Evolutionary conservation across 2,329 filamentous ascomycete genomes (phyloP), one percentile per base, ranked within the genome.

Genomic region (Exophiala sideris): DNA sequence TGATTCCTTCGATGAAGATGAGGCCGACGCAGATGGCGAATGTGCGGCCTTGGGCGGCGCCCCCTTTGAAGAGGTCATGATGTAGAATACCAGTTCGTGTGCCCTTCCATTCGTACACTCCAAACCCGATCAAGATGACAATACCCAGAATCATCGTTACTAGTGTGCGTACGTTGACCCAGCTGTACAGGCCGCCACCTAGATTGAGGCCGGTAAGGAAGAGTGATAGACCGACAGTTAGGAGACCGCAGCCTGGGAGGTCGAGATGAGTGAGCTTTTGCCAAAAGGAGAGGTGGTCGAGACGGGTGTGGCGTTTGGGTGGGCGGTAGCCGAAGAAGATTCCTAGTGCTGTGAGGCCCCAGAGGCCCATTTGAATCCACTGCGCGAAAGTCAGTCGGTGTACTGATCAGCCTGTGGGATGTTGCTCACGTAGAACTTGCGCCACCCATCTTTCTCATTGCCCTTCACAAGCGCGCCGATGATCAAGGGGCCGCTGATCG

Each of bases 281-380:
- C 48, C 36, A 56, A 44, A 60, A 36, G 11, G 57, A 56, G 9
- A 62, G 52, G 24, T 61, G 57, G 42, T 60, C 57, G 14, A 58
- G 49, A 12, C 51, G 45, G 3, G 57, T 60, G 34, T 62, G 59
- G 50, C 59, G 40, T 40, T 60, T 58, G 3, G 59, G 57, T 11
- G 59, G 59, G 18, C 52, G 32, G 48, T 62, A 62, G 14, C 59
- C 59, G 39, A 54, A 38, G 24, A 62, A 52, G 20, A 62, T 58
- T 9, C 54, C 57, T 8, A 49, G 29, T n/a, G 55, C 59, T 3
- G 57, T 62, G n/a, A 54, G 36, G 14, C 51, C 59, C 59, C 59
- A 62, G 12, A 60, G 45, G 12, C 24, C 59, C 20, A 60, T 42
- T 51, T 62, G 59, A 16, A 62, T 55, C 59, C 59, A 62, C 56